Evolutionary conservation across 208 protist species (phyloP).

Genomic region (Acanthamoeba royreba): DNA sequence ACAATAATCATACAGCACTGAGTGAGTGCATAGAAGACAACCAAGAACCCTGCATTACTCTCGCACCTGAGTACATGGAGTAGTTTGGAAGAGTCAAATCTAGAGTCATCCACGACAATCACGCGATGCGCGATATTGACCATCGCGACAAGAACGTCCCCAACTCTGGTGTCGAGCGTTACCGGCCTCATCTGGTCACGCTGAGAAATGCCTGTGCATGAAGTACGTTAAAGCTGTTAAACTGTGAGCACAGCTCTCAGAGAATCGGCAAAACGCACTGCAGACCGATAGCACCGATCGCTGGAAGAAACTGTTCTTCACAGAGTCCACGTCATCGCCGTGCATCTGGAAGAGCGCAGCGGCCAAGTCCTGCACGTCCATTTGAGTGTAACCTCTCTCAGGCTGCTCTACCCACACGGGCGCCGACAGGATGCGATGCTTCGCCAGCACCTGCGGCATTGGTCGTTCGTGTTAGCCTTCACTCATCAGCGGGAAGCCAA

Average conservation of each 20-base stretch:
- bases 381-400: conserved; percentile 25
- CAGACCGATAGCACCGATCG: background rate
- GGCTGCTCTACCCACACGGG: conserved; percentile 39
- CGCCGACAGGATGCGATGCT: background rate
- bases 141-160: background rate
- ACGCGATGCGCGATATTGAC: conserved; percentile 8
- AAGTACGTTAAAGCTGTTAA: background rate
- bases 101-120: background rate
- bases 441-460: background rate
- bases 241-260: background rate
- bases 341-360: background rate
- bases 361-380: conserved; percentile 35
- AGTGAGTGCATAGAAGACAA: background rate
- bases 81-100: background rate
- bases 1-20: background rate
- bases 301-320: conserved; percentile 36
- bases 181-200: background rate
- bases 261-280: background rate
- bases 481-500: no score
- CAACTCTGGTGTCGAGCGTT: background rate
- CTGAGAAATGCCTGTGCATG: background rate
- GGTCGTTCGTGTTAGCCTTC: no score
- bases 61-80: background rate
- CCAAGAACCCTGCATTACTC: background rate
- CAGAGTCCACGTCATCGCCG: background rate